Percentiles rank a stretch among this genome's conserved stretches.
phyloP scores from a whole-genome alignment of 108 stramenopile genomes.

The Cyclostephanos tholiformis region DNA sequence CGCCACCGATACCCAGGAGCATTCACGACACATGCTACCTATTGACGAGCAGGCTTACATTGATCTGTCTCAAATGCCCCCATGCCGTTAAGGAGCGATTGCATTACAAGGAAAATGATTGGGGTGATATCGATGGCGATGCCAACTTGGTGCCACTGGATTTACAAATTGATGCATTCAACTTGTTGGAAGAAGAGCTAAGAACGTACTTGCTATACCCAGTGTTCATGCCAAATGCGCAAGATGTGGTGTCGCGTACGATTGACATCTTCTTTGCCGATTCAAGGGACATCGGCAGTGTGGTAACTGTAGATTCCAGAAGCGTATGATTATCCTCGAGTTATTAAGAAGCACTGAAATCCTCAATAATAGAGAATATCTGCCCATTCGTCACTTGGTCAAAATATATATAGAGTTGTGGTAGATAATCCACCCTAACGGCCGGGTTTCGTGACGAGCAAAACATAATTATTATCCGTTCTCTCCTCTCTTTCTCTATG shows the following conservation, averaged over 20 bases:
- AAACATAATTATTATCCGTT: too few species aligned
- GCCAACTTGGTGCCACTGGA: constrained; percentile 20
- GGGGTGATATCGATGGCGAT: constrained; percentile 13
- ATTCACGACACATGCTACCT: constrained; percentile 24
- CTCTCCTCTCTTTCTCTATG: too few species aligned
- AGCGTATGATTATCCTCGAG: too few species aligned
- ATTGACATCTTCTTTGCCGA: constrained; percentile 34
- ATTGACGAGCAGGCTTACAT: constrained; percentile 13
- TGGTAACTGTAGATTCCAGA: neutral
- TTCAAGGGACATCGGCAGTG: neutral
- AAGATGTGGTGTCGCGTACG: constrained; percentile 18
- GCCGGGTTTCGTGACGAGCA: too few species aligned
- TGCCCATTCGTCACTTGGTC: too few species aligned
- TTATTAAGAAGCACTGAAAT: too few species aligned
- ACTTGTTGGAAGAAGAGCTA: constrained; percentile 29
- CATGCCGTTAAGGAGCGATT: constrained; percentile 29
- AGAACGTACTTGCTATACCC: constrained; percentile 18
- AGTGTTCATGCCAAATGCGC: constrained; percentile 32
- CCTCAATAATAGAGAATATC: too few species aligned
- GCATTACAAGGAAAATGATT: constrained; percentile 18
- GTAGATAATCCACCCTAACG: too few species aligned
- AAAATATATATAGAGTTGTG: too few species aligned
- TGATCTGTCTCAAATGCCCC: constrained; percentile 34
- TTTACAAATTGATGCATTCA: constrained; percentile 44
- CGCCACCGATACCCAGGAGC: constrained; percentile 25